Base-by-base conservation (phyloP, 139 green algal species). In the Closterium sp. region DNA sequence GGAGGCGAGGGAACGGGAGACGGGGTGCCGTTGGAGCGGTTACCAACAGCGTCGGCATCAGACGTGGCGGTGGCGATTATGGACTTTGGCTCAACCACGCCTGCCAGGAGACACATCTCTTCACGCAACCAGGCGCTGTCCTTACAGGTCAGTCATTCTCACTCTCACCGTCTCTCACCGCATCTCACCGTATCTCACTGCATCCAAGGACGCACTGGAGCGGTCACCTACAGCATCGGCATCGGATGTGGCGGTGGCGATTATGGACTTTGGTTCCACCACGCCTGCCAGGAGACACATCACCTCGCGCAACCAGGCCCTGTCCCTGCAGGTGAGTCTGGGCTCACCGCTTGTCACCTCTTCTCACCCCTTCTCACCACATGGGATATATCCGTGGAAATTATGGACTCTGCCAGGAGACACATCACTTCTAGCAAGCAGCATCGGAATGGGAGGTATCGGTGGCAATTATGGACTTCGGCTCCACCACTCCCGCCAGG, bases 401-500 rank as follows among this genome's bases (percentile, higher is more conserved):
- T n/a, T n/a, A n/a, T n/a, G n/a, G n/a, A n/a, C n/a, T n/a, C n/a
- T n/a, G n/a, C n/a, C n/a, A n/a, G n/a, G n/a, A n/a, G n/a, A n/a
- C n/a, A n/a, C n/a, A n/a, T n/a, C n/a, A n/a, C n/a, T n/a, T n/a
- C n/a, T n/a, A n/a, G n/a, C n/a, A n/a, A n/a, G n/a, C n/a, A n/a
- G n/a, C n/a, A n/a, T n/a, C n/a, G n/a, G n/a, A n/a, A n/a, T n/a
- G n/a, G n/a, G n/a, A n/a, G n/a, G n/a, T n/a, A n/a, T n/a, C n/a
- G n/a, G n/a, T n/a, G 17, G 96, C 97, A n/a, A 84, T 98, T 10
- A 98, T 96, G 95, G 97, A 99, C 92, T 98, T 99, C 95, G 97
- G 97, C 32, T 97, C 95, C 31, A 93, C 95, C 0, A 86, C 92
- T 27, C 70, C 91, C 2, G 94, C 95, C 4, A 31, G 21, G 62